Evolutionary conservation across 345 rosid genomes (phyloP).

Genomic region (Sonneratia alba): DNA sequence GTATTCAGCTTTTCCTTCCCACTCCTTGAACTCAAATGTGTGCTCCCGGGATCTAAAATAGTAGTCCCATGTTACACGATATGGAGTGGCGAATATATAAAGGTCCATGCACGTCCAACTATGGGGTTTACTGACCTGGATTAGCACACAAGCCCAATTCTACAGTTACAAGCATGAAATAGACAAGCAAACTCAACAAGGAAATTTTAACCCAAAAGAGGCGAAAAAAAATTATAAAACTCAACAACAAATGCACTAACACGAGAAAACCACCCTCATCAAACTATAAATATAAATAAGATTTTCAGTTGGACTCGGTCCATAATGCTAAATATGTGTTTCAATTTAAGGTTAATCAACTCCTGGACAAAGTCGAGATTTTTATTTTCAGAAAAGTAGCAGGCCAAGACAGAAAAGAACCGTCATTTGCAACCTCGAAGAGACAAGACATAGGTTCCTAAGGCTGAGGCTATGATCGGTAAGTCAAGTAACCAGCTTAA

Average conservation of each 20-base stretch:
- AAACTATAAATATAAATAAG: neutral
- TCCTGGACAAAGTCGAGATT: neutral
- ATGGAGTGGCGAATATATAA: constrained; percentile 91
- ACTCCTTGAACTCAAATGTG: constrained; percentile 58
- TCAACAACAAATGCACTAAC: neutral
- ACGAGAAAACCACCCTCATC: neutral
- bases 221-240: too few relatives aligned
- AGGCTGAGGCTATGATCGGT: neutral
- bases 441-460: neutral
- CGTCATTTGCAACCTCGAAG: neutral
- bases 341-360: neutral
- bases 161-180: constrained; percentile 3
- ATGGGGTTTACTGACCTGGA: constrained; percentile 71
- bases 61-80: constrained; percentile 94
- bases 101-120: constrained; percentile 99
- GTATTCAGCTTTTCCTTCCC: constrained; percentile 89
- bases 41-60: constrained; percentile 80
- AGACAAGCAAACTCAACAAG: neutral
- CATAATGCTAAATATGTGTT: neutral
- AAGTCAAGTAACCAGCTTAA: neutral
- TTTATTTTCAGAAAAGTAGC: neutral
- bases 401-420: neutral
- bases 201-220: too few relatives aligned
- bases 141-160: constrained; percentile 13
- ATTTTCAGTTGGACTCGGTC: neutral